phyloP scores from a whole-genome alignment of 2,329 filamentous ascomycete genomes.

The Xylaria sp. region DNA sequence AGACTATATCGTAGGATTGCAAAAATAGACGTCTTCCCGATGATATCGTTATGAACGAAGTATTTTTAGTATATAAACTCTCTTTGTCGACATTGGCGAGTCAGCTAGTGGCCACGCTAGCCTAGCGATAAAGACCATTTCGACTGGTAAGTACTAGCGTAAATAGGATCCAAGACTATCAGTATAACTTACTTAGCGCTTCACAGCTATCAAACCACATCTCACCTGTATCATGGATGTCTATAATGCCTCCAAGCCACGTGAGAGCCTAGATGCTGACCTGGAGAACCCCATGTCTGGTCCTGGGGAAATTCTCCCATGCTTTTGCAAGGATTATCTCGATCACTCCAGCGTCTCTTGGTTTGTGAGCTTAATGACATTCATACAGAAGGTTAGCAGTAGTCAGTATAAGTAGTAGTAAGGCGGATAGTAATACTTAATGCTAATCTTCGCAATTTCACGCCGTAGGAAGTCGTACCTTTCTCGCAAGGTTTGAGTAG shows the following conservation, averaged over 20 bases:
- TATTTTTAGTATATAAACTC: too few relatives aligned
- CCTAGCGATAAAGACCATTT: too few relatives aligned
- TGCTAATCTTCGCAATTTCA: neutral
- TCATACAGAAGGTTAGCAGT: neutral
- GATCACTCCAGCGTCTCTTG: neutral
- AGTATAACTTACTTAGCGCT: neutral
- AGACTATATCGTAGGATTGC: too few relatives aligned
- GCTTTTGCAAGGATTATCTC: neutral
- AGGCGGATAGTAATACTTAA: neutral
- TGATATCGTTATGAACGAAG: too few relatives aligned
- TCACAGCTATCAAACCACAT: neutral
- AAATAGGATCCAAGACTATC: too few relatives aligned
- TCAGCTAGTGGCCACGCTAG: too few relatives aligned
- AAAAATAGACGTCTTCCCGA: too few relatives aligned
- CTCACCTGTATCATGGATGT: neutral
- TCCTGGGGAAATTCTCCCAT: neutral
- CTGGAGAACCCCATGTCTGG: constrained; percentile 1
- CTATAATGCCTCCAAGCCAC: constrained; percentile 1
- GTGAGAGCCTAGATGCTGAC: neutral
- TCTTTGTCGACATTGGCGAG: too few relatives aligned
- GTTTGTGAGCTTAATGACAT: neutral
- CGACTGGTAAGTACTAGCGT: too few relatives aligned
- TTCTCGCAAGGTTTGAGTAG: too few relatives aligned
- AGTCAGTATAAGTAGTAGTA: neutral
- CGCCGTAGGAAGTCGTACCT: neutral